Evolutionary conservation across 345 rosid species (phyloP).

Genomic region (Anastatica hierochuntica): DNA sequence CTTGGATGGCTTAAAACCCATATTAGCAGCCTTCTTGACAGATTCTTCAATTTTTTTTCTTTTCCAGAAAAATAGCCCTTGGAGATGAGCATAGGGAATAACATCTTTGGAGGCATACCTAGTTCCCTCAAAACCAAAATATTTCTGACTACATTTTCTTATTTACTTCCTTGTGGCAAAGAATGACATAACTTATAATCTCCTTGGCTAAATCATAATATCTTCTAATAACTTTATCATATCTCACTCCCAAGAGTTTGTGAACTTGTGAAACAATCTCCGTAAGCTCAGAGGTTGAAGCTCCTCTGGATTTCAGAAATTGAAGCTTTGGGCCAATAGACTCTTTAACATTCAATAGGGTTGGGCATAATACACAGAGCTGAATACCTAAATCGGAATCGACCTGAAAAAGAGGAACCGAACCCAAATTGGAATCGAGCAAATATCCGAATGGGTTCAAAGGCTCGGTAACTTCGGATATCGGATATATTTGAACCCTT

Average conservation of each 20-base stretch:
- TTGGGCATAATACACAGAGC: too few species aligned
- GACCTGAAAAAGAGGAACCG: too few species aligned
- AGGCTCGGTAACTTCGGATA: too few species aligned
- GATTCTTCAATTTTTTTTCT: not conserved
- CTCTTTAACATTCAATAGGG: not conserved
- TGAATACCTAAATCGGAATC: too few species aligned
- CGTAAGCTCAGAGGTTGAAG: slow-evolving; percentile 8
- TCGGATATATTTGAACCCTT: too few species aligned
- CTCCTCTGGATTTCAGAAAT: not conserved
- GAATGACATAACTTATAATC: not conserved
- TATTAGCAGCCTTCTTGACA: not conserved
- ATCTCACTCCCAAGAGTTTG: not conserved
- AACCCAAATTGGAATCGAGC: too few species aligned
- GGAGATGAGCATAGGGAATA: not conserved
- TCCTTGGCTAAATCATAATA: slow-evolving; percentile 10
- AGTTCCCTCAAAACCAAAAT: slow-evolving; percentile 5
- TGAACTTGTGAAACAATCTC: slow-evolving; percentile 9
- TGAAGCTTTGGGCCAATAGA: not conserved
- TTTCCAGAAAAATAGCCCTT: not conserved
- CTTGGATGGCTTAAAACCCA: slow-evolving; percentile 17
- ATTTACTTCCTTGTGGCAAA: not conserved
- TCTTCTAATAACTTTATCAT: not conserved
- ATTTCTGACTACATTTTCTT: not conserved
- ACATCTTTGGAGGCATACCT: slow-evolving; percentile 3
- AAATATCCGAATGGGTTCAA: too few species aligned